Percentiles rank a stretch among this genome's conserved stretches.
These are phyloP conservation scores for Cavenderia fasciculata DNA, from an alignment of 78 protist genomes.

Conservation along the genomic window DNA sequence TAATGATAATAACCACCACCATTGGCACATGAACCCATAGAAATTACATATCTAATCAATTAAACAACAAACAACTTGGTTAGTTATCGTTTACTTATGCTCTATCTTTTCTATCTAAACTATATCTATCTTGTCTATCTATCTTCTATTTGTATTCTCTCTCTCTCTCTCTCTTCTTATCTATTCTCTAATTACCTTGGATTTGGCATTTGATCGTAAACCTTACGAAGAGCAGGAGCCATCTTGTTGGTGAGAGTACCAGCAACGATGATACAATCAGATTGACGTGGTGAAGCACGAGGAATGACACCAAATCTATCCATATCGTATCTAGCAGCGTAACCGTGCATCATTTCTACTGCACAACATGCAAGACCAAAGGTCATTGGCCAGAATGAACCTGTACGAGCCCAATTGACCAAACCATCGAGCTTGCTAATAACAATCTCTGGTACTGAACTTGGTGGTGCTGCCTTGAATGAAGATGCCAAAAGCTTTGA, in stretches of 20 bases:
- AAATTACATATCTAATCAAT: constrained; percentile 93
- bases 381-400: constrained; percentile 97
- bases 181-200: constrained; percentile 35
- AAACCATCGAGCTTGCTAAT: constrained; percentile 85
- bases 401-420: constrained; percentile 91
- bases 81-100: too few species aligned
- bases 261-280: constrained; percentile 96
- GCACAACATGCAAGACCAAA: constrained; percentile 99
- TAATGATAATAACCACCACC: constrained; percentile 99
- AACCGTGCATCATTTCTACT: constrained; percentile 98
- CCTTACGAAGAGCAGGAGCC: constrained; percentile 97
- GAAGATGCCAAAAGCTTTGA: constrained; percentile 59
- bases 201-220: constrained; percentile 95
- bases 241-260: constrained; percentile 98
- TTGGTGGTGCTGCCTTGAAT: constrained; percentile 70
- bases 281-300: constrained; percentile 94
- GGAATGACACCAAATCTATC: constrained; percentile 97
- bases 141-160: too few species aligned
- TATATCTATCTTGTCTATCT: too few species aligned
- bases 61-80: neutral
- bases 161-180: constrained; percentile 78
- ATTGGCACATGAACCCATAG: constrained; percentile 98
- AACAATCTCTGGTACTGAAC: constrained; percentile 80
- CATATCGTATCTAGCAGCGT: constrained; percentile 95
- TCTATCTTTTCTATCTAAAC: too few species aligned